phyloP scores from a whole-genome alignment of 768 basidiomycete species.

The Pluteus cervinus region DNA sequence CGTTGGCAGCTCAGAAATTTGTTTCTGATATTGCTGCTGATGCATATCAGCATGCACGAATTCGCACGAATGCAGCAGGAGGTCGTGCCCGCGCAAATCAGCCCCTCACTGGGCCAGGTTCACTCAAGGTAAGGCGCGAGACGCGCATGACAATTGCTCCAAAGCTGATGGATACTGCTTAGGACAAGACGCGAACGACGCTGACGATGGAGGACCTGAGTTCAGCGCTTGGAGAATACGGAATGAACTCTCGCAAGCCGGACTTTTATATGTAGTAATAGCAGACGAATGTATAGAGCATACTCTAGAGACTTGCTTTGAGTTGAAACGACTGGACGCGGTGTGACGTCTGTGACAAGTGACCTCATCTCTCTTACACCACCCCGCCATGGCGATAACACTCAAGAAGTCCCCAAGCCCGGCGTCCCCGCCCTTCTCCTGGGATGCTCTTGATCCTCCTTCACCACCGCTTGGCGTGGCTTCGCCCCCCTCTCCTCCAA shows the following conservation, averaged over 20 bases:
- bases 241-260: slow-evolving; percentile 89
- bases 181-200: slow-evolving; percentile 91
- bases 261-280: slow-evolving; percentile 76
- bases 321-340: too few relatives aligned
- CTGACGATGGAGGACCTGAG: slow-evolving; percentile 97
- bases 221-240: slow-evolving; percentile 90
- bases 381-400: slow-evolving; percentile 34
- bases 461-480: slow-evolving; percentile 31
- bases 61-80: slow-evolving; percentile 81
- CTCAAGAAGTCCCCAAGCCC: slow-evolving; percentile 36
- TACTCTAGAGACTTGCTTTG: too few relatives aligned
- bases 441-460: slow-evolving; percentile 42
- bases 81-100: slow-evolving; percentile 64
- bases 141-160: slow-evolving; percentile 1
- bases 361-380: slow-evolving; percentile 5
- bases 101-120: slow-evolving; percentile 48
- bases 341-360: too few relatives aligned
- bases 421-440: slow-evolving; percentile 59
- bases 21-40: slow-evolving; percentile 95
- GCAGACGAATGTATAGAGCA: too few relatives aligned
- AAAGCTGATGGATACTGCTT: slow-evolving; percentile 1
- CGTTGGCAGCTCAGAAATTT: slow-evolving; percentile 96
- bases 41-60: slow-evolving; percentile 95
- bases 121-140: slow-evolving; percentile 49
- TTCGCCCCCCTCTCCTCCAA: slow-evolving; percentile 64